phyloP scores from a whole-genome alignment of 2,329 filamentous ascomycete species.

The Fusarium hainanense region DNA sequence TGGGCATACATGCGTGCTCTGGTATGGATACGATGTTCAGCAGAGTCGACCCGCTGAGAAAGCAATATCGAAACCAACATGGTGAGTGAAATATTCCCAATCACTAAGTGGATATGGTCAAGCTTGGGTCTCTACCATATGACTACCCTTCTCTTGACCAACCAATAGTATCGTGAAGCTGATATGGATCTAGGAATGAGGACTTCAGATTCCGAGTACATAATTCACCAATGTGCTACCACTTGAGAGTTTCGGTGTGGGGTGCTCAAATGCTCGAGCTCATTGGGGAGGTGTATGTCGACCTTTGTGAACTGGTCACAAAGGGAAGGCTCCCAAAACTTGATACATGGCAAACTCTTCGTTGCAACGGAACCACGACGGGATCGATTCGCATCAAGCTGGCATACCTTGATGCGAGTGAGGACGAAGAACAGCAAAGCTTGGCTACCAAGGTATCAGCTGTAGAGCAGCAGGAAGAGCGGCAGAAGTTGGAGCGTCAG shows the following conservation, averaged over 20 bases:
- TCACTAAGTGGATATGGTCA: not conserved
- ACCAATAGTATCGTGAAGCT: conserved; percentile 24
- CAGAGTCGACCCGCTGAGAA: conserved; percentile 34
- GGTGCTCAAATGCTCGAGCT: conserved; percentile 43
- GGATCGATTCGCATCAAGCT: conserved; percentile 38
- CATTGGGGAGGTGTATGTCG: conserved; percentile 42
- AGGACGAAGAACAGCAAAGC: conserved; percentile 39
- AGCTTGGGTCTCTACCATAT: not conserved
- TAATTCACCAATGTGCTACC: conserved; percentile 44
- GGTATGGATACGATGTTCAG: conserved; percentile 43
- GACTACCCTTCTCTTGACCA: not conserved
- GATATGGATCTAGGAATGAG: conserved; percentile 40
- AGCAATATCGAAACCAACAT: conserved; percentile 38
- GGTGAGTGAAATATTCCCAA: conserved; percentile 37
- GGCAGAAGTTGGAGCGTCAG: conserved; percentile 26
- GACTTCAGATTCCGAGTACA: conserved; percentile 43
- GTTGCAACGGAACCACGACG: conserved; percentile 29
- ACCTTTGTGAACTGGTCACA: conserved; percentile 40
- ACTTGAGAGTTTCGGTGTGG: conserved; percentile 44
- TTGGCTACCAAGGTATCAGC: conserved; percentile 32
- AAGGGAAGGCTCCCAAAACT: conserved; percentile 36
- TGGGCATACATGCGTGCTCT: conserved; percentile 42
- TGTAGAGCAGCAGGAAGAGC: conserved; percentile 32
- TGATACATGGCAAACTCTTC: conserved; percentile 39
- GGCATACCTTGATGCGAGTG: conserved; percentile 31